These are phyloP conservation scores for Flaveria ramosissima DNA, from an alignment of 129 eudicot genomes.

Conservation along the genomic window DNA sequence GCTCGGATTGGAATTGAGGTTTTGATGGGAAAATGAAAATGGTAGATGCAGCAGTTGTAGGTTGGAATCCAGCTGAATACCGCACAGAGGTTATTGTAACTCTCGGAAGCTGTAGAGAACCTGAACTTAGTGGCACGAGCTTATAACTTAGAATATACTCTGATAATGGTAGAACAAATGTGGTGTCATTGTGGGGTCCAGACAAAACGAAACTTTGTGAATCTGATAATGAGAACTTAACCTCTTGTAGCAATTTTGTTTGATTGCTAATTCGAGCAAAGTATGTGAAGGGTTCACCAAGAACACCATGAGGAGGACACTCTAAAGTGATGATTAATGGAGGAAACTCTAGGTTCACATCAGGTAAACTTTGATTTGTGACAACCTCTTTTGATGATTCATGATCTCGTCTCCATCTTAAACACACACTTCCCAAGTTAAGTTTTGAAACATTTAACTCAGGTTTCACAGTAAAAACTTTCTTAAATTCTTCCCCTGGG, in stretches of 20 bases:
- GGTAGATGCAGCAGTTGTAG: slow-evolving; percentile 69
- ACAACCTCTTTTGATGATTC: slow-evolving; percentile 51
- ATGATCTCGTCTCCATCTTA: slow-evolving; percentile 74
- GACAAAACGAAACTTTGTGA: slow-evolving; percentile 85
- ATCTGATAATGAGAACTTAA: slow-evolving; percentile 73
- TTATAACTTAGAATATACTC: slow-evolving; percentile 63
- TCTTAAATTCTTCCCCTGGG: slow-evolving; percentile 85
- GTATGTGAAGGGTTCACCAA: slow-evolving; percentile 74
- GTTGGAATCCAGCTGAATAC: slow-evolving; percentile 75
- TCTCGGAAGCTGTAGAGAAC: slow-evolving; percentile 79
- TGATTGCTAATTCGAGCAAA: slow-evolving; percentile 67
- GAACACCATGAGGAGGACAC: slow-evolving; percentile 86
- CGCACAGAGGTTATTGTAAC: slow-evolving; percentile 68
- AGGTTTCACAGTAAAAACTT: slow-evolving; percentile 70
- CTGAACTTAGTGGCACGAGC: slow-evolving; percentile 77
- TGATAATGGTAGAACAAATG: slow-evolving; percentile 72
- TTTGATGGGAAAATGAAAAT: slow-evolving; percentile 81
- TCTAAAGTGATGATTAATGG: slow-evolving; percentile 65
- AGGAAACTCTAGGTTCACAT: slow-evolving; percentile 69
- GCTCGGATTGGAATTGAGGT: slow-evolving; percentile 53
- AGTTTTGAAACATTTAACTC: slow-evolving; percentile 40
- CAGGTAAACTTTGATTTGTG: slow-evolving; percentile 77
- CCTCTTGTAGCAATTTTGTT: slow-evolving; percentile 77
- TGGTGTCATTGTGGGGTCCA: slow-evolving; percentile 77
- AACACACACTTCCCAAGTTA: slow-evolving; percentile 61